A percentile compares a stretch with the other conserved stretches of the same genome.
Conservation (phyloP, 2,329 filamentous ascomycete genomes). For the Paraphoma sp. region DNA sequence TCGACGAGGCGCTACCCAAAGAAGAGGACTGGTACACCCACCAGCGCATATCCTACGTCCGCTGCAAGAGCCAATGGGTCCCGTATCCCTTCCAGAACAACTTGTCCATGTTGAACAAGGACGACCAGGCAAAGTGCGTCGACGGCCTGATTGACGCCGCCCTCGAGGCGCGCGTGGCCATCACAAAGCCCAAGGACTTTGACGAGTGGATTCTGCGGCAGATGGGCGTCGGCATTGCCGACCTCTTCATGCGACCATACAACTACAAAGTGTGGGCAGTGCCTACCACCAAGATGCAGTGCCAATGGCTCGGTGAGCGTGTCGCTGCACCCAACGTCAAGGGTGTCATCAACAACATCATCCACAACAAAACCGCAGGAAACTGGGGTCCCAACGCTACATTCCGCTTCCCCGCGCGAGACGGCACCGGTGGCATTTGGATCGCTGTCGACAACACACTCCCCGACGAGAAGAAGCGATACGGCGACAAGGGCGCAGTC, state of each 20-base stretch:
- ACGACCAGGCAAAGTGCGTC: slow-evolving; percentile 93
- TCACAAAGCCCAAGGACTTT: slow-evolving; percentile 93
- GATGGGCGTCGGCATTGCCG: slow-evolving; percentile 86
- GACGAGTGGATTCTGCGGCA: slow-evolving; percentile 98
- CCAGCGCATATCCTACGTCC: slow-evolving; percentile 98
- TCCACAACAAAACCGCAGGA: slow-evolving; percentile 93
- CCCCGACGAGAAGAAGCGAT: slow-evolving; percentile 88
- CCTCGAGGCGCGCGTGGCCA: slow-evolving; percentile 82
- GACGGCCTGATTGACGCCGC: slow-evolving; percentile 96
- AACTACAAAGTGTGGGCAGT: slow-evolving; percentile 99
- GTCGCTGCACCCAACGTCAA: slow-evolving; percentile 97
- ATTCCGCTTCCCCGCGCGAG: slow-evolving; percentile 95
- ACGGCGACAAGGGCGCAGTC: slow-evolving; percentile 84
- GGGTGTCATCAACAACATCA: slow-evolving; percentile 89
- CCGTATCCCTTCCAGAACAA: slow-evolving; percentile 99
- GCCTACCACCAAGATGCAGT: slow-evolving; percentile 99
- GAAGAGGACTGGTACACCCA: slow-evolving; percentile 96
- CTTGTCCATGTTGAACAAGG: slow-evolving; percentile 96
- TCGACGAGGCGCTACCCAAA: slow-evolving; percentile 94
- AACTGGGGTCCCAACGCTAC: slow-evolving; percentile 99
- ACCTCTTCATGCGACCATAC: slow-evolving; percentile 99
- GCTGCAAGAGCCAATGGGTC: slow-evolving; percentile 95
- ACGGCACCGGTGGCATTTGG: slow-evolving; percentile 98
- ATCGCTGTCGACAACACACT: slow-evolving; percentile 94
- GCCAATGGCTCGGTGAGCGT: slow-evolving; percentile 96